phyloP scores from a whole-genome alignment of 1,284 basidiomycete species.

The Ceratobasidium sp. region DNA sequence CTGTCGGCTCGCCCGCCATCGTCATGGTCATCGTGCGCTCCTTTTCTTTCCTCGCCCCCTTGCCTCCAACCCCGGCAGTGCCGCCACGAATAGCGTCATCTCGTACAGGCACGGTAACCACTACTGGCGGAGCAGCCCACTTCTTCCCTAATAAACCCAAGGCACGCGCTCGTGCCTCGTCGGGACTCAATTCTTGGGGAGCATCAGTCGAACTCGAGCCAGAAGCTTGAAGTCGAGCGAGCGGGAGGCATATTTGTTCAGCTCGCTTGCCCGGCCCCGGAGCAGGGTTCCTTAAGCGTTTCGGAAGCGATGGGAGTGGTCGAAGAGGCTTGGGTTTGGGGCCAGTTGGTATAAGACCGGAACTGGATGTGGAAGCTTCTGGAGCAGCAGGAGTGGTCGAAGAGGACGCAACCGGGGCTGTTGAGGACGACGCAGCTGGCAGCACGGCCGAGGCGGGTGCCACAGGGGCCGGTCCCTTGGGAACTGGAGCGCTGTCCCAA shows the following conservation, averaged over 20 bases:
- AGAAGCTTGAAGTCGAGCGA: constrained; percentile 33
- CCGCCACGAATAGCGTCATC: constrained; percentile 25
- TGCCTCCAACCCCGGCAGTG: neutral
- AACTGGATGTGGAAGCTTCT: constrained; percentile 37
- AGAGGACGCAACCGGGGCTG: constrained; percentile 44
- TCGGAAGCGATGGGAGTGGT: constrained; percentile 29
- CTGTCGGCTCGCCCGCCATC: constrained; percentile 60
- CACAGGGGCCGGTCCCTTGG: constrained; percentile 46
- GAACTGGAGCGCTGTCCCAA: constrained; percentile 52
- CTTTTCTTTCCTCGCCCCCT: constrained; percentile 20
- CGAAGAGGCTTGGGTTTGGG: constrained; percentile 39
- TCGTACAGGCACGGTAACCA: constrained; percentile 33
- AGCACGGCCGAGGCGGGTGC: constrained; percentile 47
- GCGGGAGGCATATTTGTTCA: constrained; percentile 66
- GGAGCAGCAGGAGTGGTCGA: constrained; percentile 40
- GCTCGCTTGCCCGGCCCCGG: constrained; percentile 69
- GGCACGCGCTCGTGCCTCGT: constrained; percentile 75
- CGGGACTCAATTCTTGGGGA: constrained; percentile 70
- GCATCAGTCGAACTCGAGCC: constrained; percentile 61
- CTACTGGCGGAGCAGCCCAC: constrained; percentile 68
- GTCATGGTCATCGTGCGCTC: constrained; percentile 41
- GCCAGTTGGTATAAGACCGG: constrained; percentile 9
- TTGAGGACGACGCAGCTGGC: constrained; percentile 47
- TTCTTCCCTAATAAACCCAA: constrained; percentile 81
- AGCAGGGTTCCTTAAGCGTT: constrained; percentile 48